Evolutionary conservation across 441 rosid genomes (phyloP).

Genomic region (Erodium trifolium): DNA sequence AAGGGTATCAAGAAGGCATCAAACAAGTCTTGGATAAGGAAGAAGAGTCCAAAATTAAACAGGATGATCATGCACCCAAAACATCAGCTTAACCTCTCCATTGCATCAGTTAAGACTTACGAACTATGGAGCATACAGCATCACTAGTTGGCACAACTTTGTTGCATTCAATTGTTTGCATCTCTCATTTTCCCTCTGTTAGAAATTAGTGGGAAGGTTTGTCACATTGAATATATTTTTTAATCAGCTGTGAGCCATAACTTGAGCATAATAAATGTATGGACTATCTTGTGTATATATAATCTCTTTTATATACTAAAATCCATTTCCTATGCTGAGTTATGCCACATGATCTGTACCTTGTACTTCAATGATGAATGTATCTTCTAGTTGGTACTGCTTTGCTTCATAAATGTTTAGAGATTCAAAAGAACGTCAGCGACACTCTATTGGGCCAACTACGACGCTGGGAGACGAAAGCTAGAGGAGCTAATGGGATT

Average conservation of each 20-base stretch:
- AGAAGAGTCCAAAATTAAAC: conserved; percentile 35
- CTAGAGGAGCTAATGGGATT: too few species aligned
- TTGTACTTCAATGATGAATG: not conserved
- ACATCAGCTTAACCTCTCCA: conserved; percentile 27
- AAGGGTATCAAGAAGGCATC: conserved; percentile 81
- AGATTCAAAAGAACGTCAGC: not conserved
- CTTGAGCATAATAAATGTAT: not conserved
- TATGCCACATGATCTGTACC: not conserved
- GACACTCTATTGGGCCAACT: too few species aligned
- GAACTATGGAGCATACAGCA: conserved; percentile 12
- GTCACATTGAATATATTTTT: not conserved
- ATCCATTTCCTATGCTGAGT: not conserved
- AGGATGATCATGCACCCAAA: conserved; percentile 30
- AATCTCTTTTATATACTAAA: not conserved
- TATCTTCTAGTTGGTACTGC: not conserved
- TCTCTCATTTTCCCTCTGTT: not conserved
- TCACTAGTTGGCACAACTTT: conserved; percentile 14
- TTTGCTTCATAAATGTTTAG: not conserved
- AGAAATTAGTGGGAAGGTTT: not conserved
- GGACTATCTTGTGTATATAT: not conserved
- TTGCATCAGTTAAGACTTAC: not conserved
- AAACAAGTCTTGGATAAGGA: conserved; percentile 61
- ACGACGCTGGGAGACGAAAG: too few species aligned
- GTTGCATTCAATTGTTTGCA: not conserved
- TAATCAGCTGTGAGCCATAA: not conserved